phyloP scores from a whole-genome alignment of 768 basidiomycete genomes.

The Termitomyces sp. region DNA sequence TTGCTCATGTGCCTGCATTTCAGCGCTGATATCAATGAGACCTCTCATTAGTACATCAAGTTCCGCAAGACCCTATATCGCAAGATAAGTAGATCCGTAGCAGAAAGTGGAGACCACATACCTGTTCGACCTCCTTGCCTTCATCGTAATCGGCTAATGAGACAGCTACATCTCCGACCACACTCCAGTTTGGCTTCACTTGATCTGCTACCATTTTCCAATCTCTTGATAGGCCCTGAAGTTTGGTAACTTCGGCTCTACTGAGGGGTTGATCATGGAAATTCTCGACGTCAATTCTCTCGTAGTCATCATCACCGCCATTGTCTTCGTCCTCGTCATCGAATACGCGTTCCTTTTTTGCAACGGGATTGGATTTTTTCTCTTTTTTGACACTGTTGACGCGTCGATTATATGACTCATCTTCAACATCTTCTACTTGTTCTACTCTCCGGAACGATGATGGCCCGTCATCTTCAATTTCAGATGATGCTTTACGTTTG shows the following conservation, averaged over 20 bases:
- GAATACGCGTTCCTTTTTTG: conserved; percentile 17
- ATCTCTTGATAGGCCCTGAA: conserved; percentile 55
- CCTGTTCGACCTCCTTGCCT: conserved; percentile 46
- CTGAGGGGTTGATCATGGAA: conserved; percentile 66
- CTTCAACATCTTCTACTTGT: conserved; percentile 44
- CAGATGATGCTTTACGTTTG: conserved; percentile 46
- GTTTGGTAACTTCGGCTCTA: conserved; percentile 42
- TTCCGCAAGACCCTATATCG: conserved; percentile 43
- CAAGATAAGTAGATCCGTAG: conserved; percentile 3
- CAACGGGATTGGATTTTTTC: conserved; percentile 22
- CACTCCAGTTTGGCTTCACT: conserved; percentile 39
- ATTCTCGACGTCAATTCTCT: conserved; percentile 52
- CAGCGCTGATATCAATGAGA: conserved; percentile 59
- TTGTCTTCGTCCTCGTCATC: conserved; percentile 19
- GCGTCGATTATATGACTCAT: conserved; percentile 24
- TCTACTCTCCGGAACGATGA: conserved; percentile 25
- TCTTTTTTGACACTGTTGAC: conserved; percentile 25
- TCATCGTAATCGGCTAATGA: conserved; percentile 61
- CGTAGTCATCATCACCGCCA: conserved; percentile 37
- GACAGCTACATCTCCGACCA: conserved; percentile 47
- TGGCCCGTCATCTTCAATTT: conserved; percentile 51
- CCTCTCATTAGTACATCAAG: conserved; percentile 67
- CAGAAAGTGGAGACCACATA: conserved; percentile 19
- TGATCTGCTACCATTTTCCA: conserved; percentile 54
- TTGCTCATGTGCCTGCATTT: conserved; percentile 52